Conservation (phyloP, 106 monocot genomes). For the Chionographis japonica region DNA sequence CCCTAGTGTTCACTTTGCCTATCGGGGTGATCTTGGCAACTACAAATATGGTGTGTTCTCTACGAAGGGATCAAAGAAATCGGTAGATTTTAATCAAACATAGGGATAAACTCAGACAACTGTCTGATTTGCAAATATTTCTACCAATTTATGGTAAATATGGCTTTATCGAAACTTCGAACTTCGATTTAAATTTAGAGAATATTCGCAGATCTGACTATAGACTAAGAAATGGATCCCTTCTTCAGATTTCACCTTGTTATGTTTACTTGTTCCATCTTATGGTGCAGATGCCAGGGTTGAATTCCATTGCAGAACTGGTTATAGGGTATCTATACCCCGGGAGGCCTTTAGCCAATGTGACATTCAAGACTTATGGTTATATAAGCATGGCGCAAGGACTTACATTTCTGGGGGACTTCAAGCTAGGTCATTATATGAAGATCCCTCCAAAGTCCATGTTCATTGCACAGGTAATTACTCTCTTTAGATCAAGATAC, state of each 20-base stretch:
- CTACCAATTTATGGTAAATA: no score
- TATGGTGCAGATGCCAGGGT: slow-evolving; percentile 1
- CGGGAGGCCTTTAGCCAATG: slow-evolving; percentile 4
- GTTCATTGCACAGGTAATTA: slow-evolving; percentile 9
- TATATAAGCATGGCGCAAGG: not conserved
- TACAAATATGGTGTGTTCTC: slow-evolving; percentile 4
- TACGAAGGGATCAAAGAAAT: not conserved
- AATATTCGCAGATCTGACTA: no score
- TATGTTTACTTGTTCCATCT: not conserved
- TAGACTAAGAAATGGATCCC: no score
- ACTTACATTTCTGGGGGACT: not conserved
- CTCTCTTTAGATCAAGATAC: no score
- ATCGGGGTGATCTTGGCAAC: slow-evolving; percentile 1
- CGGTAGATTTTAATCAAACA: no score
- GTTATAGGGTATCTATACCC: slow-evolving; percentile 5
- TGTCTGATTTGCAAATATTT: no score
- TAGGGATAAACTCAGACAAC: no score
- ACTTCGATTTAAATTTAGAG: no score
- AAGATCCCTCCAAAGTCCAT: slow-evolving; percentile 13
- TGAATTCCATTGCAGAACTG: slow-evolving; percentile 5
- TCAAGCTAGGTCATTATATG: slow-evolving; percentile 11
- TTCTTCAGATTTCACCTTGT: no score
- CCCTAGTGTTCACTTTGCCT: not conserved
- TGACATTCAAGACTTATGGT: slow-evolving; percentile 9
- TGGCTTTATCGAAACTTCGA: no score